Base-by-base conservation (phyloP, 306 rosid genomes). In the Arachis hypogaea region DNA sequence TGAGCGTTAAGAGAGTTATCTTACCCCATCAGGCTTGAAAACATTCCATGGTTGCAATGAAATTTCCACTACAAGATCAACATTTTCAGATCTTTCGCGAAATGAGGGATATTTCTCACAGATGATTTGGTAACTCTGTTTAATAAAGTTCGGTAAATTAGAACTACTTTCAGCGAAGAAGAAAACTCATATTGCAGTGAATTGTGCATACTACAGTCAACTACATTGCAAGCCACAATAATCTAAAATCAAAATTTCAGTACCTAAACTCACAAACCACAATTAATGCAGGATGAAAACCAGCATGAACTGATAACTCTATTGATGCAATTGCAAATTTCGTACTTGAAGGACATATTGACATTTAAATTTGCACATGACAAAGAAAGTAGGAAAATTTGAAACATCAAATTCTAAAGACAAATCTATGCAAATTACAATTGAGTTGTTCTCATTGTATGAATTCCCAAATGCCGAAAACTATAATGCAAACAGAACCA, bases 41-140 rank as follows among this genome's bases (percentile, higher is more conserved):
- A 86, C 93, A 2, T 88, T 88, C 96, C 96, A 90, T 4, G 93
- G 96, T 85, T 90, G 91, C 46, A 90, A 84, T n/a, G 96, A 90
- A 78, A 90, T 88, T 80, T 90, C 93, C 51, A 86, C 96, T 0
- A 88, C 88, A 54, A 88, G 96, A 73, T 90, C 92, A 43, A 84
- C 93, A 74, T 88, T 90, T 74, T 90, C 96, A 6, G 93, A 90
- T 79, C 96, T 90, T 63, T 88, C 92, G 0, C 96, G 84, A 68
- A 88, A 90, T 14, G 96, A 86, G 64, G 96, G 96, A 78, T 90
- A 78, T 69, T 85, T 86, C 89, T 90, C 96, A 7, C 93, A 88
- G 45, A 90, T 82, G 22, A 29, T 12, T 85, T 88, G 93, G 77
- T 90, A 90, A 73, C 96, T 90, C 96, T 88, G 75, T 63, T 56